These are phyloP conservation scores for Seiridium unicorne DNA, from an alignment of 2,329 filamentous ascomycete species.

Conservation along the genomic window DNA sequence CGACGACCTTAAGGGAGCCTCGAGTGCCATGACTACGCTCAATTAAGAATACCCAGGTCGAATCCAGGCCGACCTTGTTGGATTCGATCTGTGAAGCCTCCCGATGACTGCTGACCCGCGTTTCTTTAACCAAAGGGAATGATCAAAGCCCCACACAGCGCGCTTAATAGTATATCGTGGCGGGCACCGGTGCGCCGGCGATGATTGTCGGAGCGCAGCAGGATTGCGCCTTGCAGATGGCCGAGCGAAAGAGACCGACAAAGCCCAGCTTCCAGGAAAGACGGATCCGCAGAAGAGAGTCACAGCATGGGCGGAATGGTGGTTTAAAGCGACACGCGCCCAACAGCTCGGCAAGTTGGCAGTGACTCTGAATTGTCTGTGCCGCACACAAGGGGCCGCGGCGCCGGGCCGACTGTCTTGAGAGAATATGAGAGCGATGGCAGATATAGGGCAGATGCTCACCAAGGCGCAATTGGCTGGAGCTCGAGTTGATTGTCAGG, in stretches of 20 bases:
- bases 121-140: constrained; percentile 3
- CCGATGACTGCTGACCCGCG: neutral
- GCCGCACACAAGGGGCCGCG: constrained; percentile 6
- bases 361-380: constrained; percentile 6
- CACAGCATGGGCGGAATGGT: neutral
- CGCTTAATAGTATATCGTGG: constrained; percentile 8
- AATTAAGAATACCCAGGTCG: constrained; percentile 1
- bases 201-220: neutral
- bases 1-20: constrained; percentile 62
- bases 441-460: neutral
- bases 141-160: constrained; percentile 10
- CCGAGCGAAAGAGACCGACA: neutral
- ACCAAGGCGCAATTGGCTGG: constrained; percentile 3
- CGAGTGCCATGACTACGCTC: constrained; percentile 52
- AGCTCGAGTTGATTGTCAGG: neutral
- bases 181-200: neutral
- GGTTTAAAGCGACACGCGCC: constrained; percentile 2
- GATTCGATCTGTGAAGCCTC: neutral
- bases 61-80: neutral
- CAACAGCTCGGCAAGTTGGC: neutral
- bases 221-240: constrained; percentile 4
- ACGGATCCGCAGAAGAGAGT: neutral
- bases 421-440: neutral
- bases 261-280: constrained; percentile 4
- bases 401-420: constrained; percentile 5